These are phyloP conservation scores for Podospora didyma DNA, from an alignment of 495 filamentous ascomycete species.

Conservation along the genomic window DNA sequence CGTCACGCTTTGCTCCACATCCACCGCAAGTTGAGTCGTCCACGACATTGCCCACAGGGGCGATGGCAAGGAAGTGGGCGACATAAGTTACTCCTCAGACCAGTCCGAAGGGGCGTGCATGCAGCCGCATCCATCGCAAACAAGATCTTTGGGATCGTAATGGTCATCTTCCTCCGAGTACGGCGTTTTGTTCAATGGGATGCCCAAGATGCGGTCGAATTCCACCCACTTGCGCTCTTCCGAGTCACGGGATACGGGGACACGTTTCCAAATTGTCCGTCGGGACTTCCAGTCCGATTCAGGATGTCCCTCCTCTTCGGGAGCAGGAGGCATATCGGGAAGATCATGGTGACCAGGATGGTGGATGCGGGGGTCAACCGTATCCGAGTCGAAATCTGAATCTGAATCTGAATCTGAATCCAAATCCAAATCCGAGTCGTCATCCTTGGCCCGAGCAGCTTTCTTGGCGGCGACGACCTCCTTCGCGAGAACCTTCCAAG, in stretches of 20 bases:
- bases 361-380: constrained; percentile 9
- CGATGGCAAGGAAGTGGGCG: too few relatives aligned
- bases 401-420: too few relatives aligned
- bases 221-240: constrained; percentile 36
- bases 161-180: constrained; percentile 19
- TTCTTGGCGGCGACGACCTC: constrained; percentile 10
- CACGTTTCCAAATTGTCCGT: constrained; percentile 42
- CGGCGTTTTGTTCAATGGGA: constrained; percentile 15
- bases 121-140: constrained; percentile 34
- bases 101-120: constrained; percentile 17
- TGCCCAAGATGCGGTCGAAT: constrained; percentile 39
- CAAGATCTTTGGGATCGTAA: constrained; percentile 24
- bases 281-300: constrained; percentile 31
- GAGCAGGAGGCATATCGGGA: constrained; percentile 26
- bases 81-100: background rate
- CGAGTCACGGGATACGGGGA: constrained; percentile 27
- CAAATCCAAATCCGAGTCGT: background rate
- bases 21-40: too few relatives aligned
- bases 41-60: too few relatives aligned
- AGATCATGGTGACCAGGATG: background rate
- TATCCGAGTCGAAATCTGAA: too few relatives aligned
- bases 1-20: too few relatives aligned
- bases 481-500: constrained; percentile 23
- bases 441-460: too few relatives aligned
- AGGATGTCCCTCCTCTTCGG: constrained; percentile 38